These are phyloP conservation scores for Eucalyptus dawsonii DNA, from an alignment of 345 rosid genomes.

Conservation along the genomic window DNA sequence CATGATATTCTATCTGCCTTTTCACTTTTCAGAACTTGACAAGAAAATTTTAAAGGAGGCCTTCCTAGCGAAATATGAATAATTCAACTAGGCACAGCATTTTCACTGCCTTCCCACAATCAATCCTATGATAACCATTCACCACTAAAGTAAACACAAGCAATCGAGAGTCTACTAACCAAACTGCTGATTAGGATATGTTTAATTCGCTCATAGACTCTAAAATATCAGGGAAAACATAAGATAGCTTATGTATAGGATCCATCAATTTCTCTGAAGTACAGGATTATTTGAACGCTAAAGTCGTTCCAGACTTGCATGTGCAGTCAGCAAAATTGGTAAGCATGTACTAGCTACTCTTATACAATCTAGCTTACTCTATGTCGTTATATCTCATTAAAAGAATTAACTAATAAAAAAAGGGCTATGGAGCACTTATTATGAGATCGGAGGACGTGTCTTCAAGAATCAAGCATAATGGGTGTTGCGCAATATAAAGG, in stretches of 20 bases:
- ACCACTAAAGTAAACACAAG: background rate
- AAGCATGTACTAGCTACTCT: background rate
- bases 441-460: background rate
- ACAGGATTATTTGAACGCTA: background rate
- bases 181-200: background rate
- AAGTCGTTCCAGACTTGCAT: background rate
- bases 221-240: background rate
- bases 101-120: background rate
- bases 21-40: background rate
- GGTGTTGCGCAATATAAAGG: background rate
- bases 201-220: background rate
- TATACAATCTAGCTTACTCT: background rate
- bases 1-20: background rate
- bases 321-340: background rate
- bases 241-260: background rate
- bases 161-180: background rate
- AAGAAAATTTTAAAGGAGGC: background rate
- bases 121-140: background rate
- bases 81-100: background rate
- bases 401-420: background rate
- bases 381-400: background rate
- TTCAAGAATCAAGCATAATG: background rate
- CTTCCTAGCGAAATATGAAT: background rate
- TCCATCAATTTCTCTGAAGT: background rate
- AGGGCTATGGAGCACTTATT: background rate